Evolutionary conservation across 768 basidiomycete species (phyloP), one percentile per base, ranked within the genome.

Genomic region (Tephrocybe sp.): DNA sequence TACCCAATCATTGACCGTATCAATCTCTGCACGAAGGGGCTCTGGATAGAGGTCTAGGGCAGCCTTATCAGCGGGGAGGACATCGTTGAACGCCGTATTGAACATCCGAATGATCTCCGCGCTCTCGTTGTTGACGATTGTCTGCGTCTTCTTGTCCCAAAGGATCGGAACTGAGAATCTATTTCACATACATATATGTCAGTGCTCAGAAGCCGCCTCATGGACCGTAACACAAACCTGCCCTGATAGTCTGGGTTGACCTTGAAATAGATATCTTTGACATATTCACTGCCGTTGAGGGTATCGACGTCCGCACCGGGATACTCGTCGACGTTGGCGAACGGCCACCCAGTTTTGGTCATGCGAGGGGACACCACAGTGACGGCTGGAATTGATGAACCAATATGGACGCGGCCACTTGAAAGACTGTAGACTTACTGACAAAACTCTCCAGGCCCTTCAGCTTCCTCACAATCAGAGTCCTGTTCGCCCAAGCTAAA

Each of bases 61-160:
- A 3, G 82, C 83, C 55, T 84, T 81, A 2, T 88, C 85, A 1
- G 74, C 67, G 1, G 88, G 78, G 3, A 96, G 46, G 18, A 87
- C 59, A 17, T 85, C 74, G 66, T 97, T 85, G 73, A 96, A 95
- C 2, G 79, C 85, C 11, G 78, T 76, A 70, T 98, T 96, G 72
- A 98, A 80, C 11, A 95, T 90, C 49, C 96, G 85, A 62, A 98
- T 93, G 64, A 98, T 94, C 71, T 98, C 96, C 0, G 88, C 84
- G 57, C 85, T 88, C 65, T 98, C 96, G 65, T 98, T 98, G 74
- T 93, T 98, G 52, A 98, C 96, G 59, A 98, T 88, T 32, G 88
- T 88, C 42, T 85, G 71, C 37, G 65, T 71, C 67, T 94, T 90
- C 73, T 85, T 95, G 71, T 98, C 96, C 90, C 92, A 98, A 7